Evolutionary conservation across 371 early-diverging fungal species (phyloP).

Genomic region (Lichtheimia ramosa): DNA sequence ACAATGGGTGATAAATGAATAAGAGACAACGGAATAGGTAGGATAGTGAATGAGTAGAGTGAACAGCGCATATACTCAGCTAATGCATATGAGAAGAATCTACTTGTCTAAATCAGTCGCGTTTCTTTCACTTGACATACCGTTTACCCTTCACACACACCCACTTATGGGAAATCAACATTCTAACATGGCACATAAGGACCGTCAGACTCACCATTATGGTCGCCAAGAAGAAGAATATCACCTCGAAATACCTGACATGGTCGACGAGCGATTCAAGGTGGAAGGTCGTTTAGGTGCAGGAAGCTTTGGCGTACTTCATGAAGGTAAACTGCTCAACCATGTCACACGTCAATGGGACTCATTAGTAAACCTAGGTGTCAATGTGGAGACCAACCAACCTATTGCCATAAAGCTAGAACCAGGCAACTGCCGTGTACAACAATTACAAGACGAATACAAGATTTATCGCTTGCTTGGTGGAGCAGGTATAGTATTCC

Average conservation of each 20-base stretch:
- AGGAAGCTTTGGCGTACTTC: conserved; percentile 20
- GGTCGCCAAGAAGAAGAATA: background rate
- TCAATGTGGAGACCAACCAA: conserved; percentile 5
- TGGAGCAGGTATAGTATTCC: conserved; percentile 10
- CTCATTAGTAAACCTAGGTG: conserved; percentile 2
- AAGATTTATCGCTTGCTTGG: conserved; percentile 6
- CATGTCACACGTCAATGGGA: background rate
- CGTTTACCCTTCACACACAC: too few relatives aligned
- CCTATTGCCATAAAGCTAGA: conserved; percentile 16
- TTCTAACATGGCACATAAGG: background rate
- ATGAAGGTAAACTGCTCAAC: conserved; percentile 12
- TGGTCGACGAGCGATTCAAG: conserved; percentile 8
- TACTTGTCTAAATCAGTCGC: too few relatives aligned
- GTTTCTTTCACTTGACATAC: too few relatives aligned
- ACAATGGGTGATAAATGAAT: too few relatives aligned
- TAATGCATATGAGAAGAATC: too few relatives aligned
- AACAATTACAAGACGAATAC: conserved; percentile 13
- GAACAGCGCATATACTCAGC: too few relatives aligned
- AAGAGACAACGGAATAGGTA: too few relatives aligned
- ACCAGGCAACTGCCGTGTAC: conserved; percentile 5
- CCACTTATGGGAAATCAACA: background rate
- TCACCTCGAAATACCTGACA: conserved; percentile 9
- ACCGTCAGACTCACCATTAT: background rate
- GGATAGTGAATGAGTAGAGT: too few relatives aligned
- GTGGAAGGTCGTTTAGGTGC: conserved; percentile 5